A percentile compares a stretch with the other conserved stretches of the same genome.
Evolutionary conservation across 139 green algal genomes (phyloP).

Genomic region (Auxenochlorella pyrenoidosa): DNA sequence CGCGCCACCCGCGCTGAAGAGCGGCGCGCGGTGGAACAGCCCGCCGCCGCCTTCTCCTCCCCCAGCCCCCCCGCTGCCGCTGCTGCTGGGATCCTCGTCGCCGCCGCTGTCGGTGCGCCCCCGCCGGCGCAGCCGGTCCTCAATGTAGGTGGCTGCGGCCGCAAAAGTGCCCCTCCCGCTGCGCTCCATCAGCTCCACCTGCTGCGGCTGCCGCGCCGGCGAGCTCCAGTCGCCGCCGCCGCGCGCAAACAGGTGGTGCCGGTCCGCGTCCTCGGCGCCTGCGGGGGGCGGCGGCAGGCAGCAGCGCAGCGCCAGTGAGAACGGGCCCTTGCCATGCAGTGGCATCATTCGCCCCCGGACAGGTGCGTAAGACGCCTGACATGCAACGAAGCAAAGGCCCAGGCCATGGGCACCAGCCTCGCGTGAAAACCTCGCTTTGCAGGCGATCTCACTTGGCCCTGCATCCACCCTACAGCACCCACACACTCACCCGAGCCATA

Average conservation of each 20-base stretch:
- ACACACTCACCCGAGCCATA: slow-evolving; percentile 35
- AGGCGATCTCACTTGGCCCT: too few species aligned
- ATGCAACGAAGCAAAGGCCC: too few species aligned
- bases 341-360: too few species aligned
- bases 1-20: background rate
- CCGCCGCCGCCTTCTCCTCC: background rate
- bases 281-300: background rate
- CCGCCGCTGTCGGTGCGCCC: slow-evolving; percentile 21
- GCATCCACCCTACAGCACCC: too few species aligned
- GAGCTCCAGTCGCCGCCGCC: slow-evolving; percentile 4
- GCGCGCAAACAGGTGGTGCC: slow-evolving; percentile 28
- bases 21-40: background rate
- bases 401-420: too few species aligned
- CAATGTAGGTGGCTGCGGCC: slow-evolving; percentile 12
- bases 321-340: background rate
- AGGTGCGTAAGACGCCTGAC: too few species aligned
- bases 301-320: background rate
- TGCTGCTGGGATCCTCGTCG: background rate
- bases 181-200: slow-evolving; percentile 55
- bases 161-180: slow-evolving; percentile 1
- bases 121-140: slow-evolving; percentile 33
- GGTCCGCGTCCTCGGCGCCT: slow-evolving; percentile 6
- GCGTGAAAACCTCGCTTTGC: too few species aligned
- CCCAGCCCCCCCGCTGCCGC: background rate
- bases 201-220: slow-evolving; percentile 3